phyloP scores from a whole-genome alignment of 257 asterid species.

The Parsonsia alboflavescens region DNA sequence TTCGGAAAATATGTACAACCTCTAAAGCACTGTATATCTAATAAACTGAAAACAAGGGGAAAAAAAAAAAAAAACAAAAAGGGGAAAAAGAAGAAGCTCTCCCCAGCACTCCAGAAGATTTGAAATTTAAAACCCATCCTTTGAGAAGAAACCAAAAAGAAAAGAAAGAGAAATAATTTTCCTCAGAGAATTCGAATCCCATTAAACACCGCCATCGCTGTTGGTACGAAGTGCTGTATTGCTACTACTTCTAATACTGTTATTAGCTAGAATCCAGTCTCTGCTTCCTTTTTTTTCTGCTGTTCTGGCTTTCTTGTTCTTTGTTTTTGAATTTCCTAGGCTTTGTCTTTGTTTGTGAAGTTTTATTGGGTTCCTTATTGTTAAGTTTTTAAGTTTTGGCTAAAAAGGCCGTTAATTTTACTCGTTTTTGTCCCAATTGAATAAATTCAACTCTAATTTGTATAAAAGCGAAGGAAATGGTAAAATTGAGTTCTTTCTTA shows the following conservation, averaged over 20 bases:
- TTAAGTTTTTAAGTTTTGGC: not conserved
- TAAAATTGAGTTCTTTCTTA: not conserved
- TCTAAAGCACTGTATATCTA: not conserved
- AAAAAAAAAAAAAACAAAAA: not conserved
- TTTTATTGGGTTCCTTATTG: not conserved
- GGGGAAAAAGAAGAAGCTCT: not conserved
- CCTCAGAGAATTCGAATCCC: constrained; percentile 11
- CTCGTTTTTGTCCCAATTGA: not conserved
- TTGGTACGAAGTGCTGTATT: not conserved
- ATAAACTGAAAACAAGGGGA: too few species aligned
- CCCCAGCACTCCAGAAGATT: not conserved
- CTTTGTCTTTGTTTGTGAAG: not conserved
- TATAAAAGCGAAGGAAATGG: not conserved
- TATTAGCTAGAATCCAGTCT: not conserved
- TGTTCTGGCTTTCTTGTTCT: not conserved
- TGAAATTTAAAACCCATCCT: constrained; percentile 6
- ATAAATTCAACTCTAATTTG: constrained; percentile 5
- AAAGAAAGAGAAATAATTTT: not conserved
- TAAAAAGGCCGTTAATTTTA: not conserved
- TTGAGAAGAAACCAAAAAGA: not conserved
- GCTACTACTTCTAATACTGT: not conserved
- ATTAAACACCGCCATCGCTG: constrained; percentile 9
- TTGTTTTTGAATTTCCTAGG: not conserved
- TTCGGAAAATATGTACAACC: not conserved
- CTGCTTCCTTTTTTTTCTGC: not conserved